Evolutionary conservation across 2,329 filamentous ascomycete species (phyloP).

Genomic region (Sporothrix globosa): DNA sequence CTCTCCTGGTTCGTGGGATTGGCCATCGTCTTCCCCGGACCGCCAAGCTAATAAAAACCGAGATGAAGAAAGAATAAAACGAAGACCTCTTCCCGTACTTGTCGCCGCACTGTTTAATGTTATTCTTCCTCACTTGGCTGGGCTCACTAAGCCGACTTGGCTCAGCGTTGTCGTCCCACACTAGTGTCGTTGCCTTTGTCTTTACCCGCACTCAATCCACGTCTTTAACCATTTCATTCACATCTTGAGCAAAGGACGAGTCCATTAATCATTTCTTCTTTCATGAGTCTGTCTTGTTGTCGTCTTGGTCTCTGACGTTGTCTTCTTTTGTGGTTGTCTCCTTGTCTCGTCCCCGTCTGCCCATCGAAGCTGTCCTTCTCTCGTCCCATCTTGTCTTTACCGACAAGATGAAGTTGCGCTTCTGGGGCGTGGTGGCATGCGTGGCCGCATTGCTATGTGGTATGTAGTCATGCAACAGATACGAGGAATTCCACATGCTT

Average conservation of each 20-base stretch:
- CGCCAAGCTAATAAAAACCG: constrained; percentile 17
- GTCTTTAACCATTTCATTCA: constrained; percentile 5
- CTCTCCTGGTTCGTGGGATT: constrained; percentile 1
- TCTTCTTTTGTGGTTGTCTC: background rate
- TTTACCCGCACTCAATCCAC: constrained; percentile 23
- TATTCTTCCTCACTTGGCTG: background rate
- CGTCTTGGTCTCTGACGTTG: background rate
- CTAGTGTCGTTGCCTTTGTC: background rate
- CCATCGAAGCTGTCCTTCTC: background rate
- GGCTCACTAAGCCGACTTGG: background rate
- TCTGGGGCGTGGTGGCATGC: constrained; percentile 26
- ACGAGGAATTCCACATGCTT: background rate
- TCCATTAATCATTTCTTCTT: background rate
- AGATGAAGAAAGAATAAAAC: background rate
- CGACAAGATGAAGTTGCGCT: constrained; percentile 14
- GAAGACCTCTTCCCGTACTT: background rate
- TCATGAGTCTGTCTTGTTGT: background rate
- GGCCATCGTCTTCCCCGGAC: background rate
- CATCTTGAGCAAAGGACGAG: background rate
- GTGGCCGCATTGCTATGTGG: constrained; percentile 13
- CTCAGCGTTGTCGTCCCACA: background rate
- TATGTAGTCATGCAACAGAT: background rate
- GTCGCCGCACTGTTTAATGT: background rate
- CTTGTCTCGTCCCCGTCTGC: background rate
- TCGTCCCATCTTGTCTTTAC: background rate